phyloP scores from a whole-genome alignment of 176 grass and related monocot genomes.

The Phoenix dactylifera region DNA sequence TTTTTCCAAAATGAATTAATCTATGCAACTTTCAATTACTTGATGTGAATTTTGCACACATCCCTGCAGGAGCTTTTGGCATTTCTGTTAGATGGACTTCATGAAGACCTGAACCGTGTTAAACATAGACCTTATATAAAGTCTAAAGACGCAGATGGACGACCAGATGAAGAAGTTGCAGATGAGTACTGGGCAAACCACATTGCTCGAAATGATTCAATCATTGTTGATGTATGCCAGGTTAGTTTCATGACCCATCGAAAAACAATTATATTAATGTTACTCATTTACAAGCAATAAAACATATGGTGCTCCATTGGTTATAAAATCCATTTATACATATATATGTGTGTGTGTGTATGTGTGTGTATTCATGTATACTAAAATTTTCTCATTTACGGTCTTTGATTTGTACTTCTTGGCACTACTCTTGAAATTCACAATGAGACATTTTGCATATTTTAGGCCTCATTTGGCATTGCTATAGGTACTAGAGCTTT shows the following conservation, averaged over 20 bases:
- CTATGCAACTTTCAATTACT: not conserved
- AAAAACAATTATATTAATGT: too few relatives aligned
- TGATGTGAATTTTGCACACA: conserved; percentile 10
- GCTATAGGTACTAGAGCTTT: too few relatives aligned
- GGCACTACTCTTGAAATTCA: too few relatives aligned
- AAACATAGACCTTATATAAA: conserved; percentile 93
- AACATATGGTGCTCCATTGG: too few relatives aligned
- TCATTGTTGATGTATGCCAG: conserved; percentile 99
- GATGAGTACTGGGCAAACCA: conserved; percentile 98
- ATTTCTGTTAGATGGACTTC: conserved; percentile 91
- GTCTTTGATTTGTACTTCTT: too few relatives aligned
- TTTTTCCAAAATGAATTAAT: not conserved
- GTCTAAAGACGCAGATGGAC: conserved; percentile 78
- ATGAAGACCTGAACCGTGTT: conserved; percentile 98
- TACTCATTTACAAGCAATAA: too few relatives aligned
- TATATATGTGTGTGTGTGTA: too few relatives aligned
- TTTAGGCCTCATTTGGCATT: too few relatives aligned
- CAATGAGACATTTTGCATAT: too few relatives aligned
- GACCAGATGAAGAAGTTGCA: conserved; percentile 94
- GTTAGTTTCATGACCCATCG: conserved; percentile 12
- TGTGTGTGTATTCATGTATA: too few relatives aligned
- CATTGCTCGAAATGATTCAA: conserved; percentile 97
- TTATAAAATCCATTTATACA: too few relatives aligned
- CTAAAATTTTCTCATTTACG: too few relatives aligned
- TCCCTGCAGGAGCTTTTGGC: conserved; percentile 75